A percentile compares a stretch with the other conserved stretches of the same genome.
Evolutionary conservation across 495 filamentous ascomycete species (phyloP).

Genomic region (Gamarada debralockiae): DNA sequence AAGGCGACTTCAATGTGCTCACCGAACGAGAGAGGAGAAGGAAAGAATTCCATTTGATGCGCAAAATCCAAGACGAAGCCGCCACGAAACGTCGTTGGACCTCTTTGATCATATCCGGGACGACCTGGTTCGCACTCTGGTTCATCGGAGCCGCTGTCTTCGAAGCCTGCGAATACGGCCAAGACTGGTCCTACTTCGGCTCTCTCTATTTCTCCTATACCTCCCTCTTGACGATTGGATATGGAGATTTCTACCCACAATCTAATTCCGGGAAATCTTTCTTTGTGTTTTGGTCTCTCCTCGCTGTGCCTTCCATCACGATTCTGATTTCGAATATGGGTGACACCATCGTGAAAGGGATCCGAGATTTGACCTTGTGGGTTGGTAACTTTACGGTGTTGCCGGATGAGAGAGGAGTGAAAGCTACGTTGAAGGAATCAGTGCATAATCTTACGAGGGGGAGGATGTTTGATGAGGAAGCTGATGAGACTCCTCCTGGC

Average conservation of each 20-base stretch:
- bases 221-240: constrained; percentile 79
- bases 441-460: constrained; percentile 7
- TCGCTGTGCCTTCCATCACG: constrained; percentile 79
- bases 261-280: constrained; percentile 73
- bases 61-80: constrained; percentile 66
- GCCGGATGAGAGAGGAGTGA: constrained; percentile 58
- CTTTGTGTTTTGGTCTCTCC: constrained; percentile 86
- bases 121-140: constrained; percentile 72
- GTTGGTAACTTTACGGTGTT: constrained; percentile 73
- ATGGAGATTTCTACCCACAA: constrained; percentile 69
- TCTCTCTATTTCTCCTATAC: constrained; percentile 78
- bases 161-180: constrained; percentile 34
- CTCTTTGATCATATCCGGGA: constrained; percentile 57
- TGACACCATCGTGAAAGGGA: constrained; percentile 67
- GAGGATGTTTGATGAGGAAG: constrained; percentile 3
- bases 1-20: constrained; percentile 1
- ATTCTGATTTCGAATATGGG: constrained; percentile 82
- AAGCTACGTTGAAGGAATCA: constrained; percentile 25
- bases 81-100: constrained; percentile 63
- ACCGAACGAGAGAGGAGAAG: constrained; percentile 59
- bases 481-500: constrained; percentile 33
- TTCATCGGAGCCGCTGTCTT: constrained; percentile 75
- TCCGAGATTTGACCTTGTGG: constrained; percentile 66
- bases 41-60: constrained; percentile 80
- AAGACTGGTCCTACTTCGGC: constrained; percentile 76